These are phyloP conservation scores for Ophiosphaerella herpotricha DNA, from an alignment of 2,329 filamentous ascomycete genomes.

Conservation along the genomic window DNA sequence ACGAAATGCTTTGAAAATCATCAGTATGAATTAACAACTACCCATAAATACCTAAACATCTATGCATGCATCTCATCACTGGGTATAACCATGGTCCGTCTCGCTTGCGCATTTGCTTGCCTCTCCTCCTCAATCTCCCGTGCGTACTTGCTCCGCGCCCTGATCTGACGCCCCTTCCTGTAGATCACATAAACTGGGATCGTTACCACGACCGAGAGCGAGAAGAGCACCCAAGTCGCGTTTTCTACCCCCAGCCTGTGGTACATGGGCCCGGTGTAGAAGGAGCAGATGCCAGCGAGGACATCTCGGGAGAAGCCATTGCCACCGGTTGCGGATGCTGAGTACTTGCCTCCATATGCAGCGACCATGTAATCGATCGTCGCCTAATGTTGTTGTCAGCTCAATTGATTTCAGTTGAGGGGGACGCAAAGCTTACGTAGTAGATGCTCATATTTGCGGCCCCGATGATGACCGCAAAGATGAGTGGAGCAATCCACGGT, in stretches of 20 bases:
- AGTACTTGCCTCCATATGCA: constrained; percentile 69
- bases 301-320: constrained; percentile 77
- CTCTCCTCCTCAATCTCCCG: constrained; percentile 23
- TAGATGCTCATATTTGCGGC: constrained; percentile 63
- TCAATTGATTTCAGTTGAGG: too few species aligned
- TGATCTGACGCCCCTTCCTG: constrained; percentile 57
- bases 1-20: too few species aligned
- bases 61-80: neutral
- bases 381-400: constrained; percentile 61
- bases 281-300: constrained; percentile 70
- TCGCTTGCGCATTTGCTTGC: constrained; percentile 9
- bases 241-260: constrained; percentile 26
- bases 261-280: constrained; percentile 50
- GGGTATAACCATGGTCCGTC: neutral
- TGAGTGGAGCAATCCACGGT: constrained; percentile 63
- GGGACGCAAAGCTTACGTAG: neutral
- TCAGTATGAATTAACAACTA: too few species aligned
- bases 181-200: constrained; percentile 62
- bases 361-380: constrained; percentile 80
- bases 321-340: constrained; percentile 76
- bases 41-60: too few species aligned
- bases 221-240: constrained; percentile 51
- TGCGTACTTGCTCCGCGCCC: constrained; percentile 40
- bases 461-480: constrained; percentile 59
- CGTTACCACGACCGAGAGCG: constrained; percentile 55